Evolutionary conservation across 164 flowering plant genomes (phyloP), one percentile per base, ranked within the genome.

Genomic region (Kalanchoe fedtschenkoi): DNA sequence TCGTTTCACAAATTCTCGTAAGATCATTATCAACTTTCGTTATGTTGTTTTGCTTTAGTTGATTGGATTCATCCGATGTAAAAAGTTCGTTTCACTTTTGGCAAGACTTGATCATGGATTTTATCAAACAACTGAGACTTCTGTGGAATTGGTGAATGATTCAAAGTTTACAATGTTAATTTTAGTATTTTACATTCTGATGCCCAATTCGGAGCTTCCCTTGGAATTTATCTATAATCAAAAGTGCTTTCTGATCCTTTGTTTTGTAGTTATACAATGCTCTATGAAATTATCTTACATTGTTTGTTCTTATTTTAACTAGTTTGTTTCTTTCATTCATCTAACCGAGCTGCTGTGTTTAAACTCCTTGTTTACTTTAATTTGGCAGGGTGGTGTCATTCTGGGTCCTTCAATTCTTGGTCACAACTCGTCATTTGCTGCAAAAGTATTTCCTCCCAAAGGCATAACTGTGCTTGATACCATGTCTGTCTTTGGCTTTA

Each of bases 331-430:
- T 38, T 29, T 28, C 8, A 9, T 9, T 42, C 15, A 30, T 32
- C 34, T 2, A 44, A n/a, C 21, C 37, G 47, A 22, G 29, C 54
- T 47, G 56, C 32, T 26, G 16, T 26, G 16, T 26, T 51, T 30
- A 51, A 17, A 51, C 32, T 26, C 16, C 26, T 64, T 62, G 46
- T 21, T 44, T 65, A 55, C 43, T 28, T 14, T 21, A 17, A 16
- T 43, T 30, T 34, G 6, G 14, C 75, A 80, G 84, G 84, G 73
- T 65, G 81, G 84, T 35, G 66, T 74, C 13, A 39, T 76, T 42
- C 62, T 80, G 63, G 84, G 84, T 37, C 81, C 84, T 44, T 74
- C 81, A 26, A 8, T 77, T 17, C 66, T 77, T 17, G 81, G 85
- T 28, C 68, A 34, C 22, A 73, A 59, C 59, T 2, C 38, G 42